Conservation (phyloP, 179 eudicot genomes). For the Camellia oleifera region DNA sequence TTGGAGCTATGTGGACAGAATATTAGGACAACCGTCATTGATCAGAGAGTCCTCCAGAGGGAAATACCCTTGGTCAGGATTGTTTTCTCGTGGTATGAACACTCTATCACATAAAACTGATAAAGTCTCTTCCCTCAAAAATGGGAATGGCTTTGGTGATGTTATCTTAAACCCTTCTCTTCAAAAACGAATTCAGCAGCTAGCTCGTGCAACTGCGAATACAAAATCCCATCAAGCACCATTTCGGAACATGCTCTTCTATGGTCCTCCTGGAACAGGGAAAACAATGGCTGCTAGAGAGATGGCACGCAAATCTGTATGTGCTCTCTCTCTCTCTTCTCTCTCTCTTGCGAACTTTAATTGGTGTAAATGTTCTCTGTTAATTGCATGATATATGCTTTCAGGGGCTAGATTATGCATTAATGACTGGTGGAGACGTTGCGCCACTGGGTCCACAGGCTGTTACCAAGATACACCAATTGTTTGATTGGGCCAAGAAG, state of each 20-base stretch:
- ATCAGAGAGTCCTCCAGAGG: constrained; percentile 92
- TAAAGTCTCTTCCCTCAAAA: constrained; percentile 31
- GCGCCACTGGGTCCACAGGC: constrained; percentile 96
- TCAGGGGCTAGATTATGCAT: constrained; percentile 93
- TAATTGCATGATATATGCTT: constrained; percentile 14
- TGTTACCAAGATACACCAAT: constrained; percentile 89
- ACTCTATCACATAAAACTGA: constrained; percentile 37
- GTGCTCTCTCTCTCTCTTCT: constrained; percentile 23
- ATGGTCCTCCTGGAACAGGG: constrained; percentile 98
- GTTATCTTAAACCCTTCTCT: constrained; percentile 81
- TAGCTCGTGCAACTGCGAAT: constrained; percentile 88
- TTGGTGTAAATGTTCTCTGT: background rate
- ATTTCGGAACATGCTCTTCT: constrained; percentile 90
- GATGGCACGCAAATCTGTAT: constrained; percentile 86
- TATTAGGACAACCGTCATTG: constrained; percentile 90
- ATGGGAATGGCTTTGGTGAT: constrained; percentile 80
- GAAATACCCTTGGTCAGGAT: constrained; percentile 92
- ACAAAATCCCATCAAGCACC: constrained; percentile 95
- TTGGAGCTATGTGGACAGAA: constrained; percentile 92
- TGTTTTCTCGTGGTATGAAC: constrained; percentile 53
- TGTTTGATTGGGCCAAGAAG: constrained; percentile 95
- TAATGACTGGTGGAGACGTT: constrained; percentile 99
- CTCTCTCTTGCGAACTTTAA: background rate
- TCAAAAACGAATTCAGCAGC: constrained; percentile 75
- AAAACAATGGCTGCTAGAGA: constrained; percentile 98